Conservation (phyloP, 1,284 basidiomycete genomes). For the Trichosporon sp. region DNA sequence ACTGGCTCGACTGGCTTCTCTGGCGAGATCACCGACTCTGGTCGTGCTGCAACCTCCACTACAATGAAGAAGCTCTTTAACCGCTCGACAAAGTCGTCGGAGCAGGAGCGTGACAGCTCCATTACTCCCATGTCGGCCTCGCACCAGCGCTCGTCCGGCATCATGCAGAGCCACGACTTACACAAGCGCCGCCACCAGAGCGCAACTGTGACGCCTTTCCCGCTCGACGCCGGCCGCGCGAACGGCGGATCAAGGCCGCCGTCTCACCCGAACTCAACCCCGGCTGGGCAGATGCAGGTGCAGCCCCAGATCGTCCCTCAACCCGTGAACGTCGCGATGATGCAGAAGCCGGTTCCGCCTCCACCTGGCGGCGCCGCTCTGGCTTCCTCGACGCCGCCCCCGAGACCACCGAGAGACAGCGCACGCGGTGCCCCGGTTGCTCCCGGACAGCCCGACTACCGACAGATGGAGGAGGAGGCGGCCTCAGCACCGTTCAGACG, state of each 20-base stretch:
- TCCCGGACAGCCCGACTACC: not conserved
- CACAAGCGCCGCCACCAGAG: conserved; percentile 26
- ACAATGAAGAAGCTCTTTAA: conserved; percentile 16
- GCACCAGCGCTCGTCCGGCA: conserved; percentile 8
- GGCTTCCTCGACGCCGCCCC: not conserved
- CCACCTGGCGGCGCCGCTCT: conserved; percentile 4
- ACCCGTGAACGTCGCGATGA: conserved; percentile 3
- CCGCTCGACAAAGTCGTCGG: conserved; percentile 13
- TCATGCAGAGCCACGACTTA: conserved; percentile 14
- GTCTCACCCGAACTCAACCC: conserved; percentile 19
- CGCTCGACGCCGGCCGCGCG: conserved; percentile 38
- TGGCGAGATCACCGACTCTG: not conserved
- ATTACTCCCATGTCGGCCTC: not conserved
- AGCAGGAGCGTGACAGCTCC: conserved; percentile 10
- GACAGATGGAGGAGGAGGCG: conserved; percentile 25
- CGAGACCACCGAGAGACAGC: conserved; percentile 19
- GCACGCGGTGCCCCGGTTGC: not conserved
- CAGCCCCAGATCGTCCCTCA: conserved; percentile 18
- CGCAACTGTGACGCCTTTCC: conserved; percentile 47
- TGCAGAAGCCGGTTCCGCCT: conserved; percentile 10
- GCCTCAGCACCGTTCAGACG: conserved; percentile 22
- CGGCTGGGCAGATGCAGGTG: conserved; percentile 33
- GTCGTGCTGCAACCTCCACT: not conserved
- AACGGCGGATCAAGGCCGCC: conserved; percentile 29
- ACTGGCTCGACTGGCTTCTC: not conserved